These are phyloP conservation scores for Tetrapisispora phaffii DNA, from an alignment of 805 yeast species.

Conservation along the genomic window DNA sequence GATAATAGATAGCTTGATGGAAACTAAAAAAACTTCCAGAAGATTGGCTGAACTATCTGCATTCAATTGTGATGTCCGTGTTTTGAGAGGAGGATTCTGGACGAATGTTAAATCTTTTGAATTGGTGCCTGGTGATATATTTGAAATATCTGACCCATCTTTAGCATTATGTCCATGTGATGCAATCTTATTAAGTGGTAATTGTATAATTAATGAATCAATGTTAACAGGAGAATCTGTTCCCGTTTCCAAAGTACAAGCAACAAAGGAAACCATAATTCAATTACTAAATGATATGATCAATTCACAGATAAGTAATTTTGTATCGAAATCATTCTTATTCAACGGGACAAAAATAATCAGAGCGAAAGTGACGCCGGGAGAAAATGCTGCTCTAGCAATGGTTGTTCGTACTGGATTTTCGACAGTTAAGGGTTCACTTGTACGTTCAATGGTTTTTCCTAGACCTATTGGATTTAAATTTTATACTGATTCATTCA, in stretches of 20 bases:
- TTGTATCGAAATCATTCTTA: conserved; percentile 64
- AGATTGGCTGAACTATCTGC: conserved; percentile 66
- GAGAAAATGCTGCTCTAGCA: conserved; percentile 58
- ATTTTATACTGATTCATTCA: conserved; percentile 88
- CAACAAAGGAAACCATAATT: conserved; percentile 51
- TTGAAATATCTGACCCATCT: conserved; percentile 83
- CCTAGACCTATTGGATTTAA: conserved; percentile 92
- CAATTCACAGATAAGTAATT: conserved; percentile 46
- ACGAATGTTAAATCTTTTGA: conserved; percentile 64
- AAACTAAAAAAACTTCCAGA: conserved; percentile 65
- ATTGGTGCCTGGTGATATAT: conserved; percentile 92
- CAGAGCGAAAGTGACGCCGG: conserved; percentile 59
- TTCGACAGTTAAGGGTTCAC: conserved; percentile 89
- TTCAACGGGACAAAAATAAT: conserved; percentile 86
- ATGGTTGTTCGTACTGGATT: conserved; percentile 86
- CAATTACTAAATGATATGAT: conserved; percentile 47
- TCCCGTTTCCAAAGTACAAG: conserved; percentile 77
- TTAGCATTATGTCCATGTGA: conserved; percentile 76
- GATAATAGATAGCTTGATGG: conserved; percentile 70
- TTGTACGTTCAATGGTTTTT: conserved; percentile 89
- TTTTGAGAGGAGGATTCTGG: conserved; percentile 91
- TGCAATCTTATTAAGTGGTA: conserved; percentile 78
- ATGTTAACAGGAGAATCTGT: conserved; percentile 98
- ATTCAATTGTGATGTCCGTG: conserved; percentile 74
- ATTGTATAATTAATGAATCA: conserved; percentile 92